phyloP scores from a whole-genome alignment of 768 basidiomycete species.

The Pisolithus tinctorius region DNA sequence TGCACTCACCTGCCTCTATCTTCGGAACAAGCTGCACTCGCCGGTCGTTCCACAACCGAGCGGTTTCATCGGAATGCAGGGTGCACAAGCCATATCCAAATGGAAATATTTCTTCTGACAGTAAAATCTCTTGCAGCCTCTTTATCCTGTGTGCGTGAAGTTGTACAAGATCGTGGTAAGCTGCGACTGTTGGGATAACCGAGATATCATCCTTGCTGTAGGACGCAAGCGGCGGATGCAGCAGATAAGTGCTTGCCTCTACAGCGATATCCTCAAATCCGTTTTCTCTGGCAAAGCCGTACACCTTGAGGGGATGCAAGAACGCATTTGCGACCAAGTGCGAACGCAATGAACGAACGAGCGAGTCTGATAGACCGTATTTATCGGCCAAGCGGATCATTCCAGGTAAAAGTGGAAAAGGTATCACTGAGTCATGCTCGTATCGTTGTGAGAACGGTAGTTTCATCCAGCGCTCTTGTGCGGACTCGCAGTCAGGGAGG shows the following conservation, averaged over 20 bases:
- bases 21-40: slow-evolving; percentile 38
- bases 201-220: slow-evolving; percentile 47
- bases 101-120: slow-evolving; percentile 62
- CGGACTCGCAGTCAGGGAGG: slow-evolving; percentile 16
- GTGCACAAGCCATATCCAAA: slow-evolving; percentile 62
- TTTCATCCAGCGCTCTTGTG: slow-evolving; percentile 21
- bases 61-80: slow-evolving; percentile 41
- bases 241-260: slow-evolving; percentile 51
- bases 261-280: slow-evolving; percentile 43
- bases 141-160: slow-evolving; percentile 54
- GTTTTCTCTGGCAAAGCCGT: slow-evolving; percentile 45
- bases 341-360: slow-evolving; percentile 36
- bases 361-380: slow-evolving; percentile 46
- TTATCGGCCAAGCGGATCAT: slow-evolving; percentile 60
- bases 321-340: slow-evolving; percentile 53
- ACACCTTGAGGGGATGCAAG: slow-evolving; percentile 49
- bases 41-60: slow-evolving; percentile 44
- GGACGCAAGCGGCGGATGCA: slow-evolving; percentile 45
- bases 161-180: slow-evolving; percentile 57
- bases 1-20: slow-evolving; percentile 46
- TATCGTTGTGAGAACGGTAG: slow-evolving; percentile 23
- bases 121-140: slow-evolving; percentile 43
- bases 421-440: slow-evolving; percentile 43
- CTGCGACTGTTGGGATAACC: slow-evolving; percentile 47
- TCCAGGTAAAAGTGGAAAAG: slow-evolving; percentile 54